phyloP scores from a whole-genome alignment of 768 basidiomycete species.

The Suillus americanus region DNA sequence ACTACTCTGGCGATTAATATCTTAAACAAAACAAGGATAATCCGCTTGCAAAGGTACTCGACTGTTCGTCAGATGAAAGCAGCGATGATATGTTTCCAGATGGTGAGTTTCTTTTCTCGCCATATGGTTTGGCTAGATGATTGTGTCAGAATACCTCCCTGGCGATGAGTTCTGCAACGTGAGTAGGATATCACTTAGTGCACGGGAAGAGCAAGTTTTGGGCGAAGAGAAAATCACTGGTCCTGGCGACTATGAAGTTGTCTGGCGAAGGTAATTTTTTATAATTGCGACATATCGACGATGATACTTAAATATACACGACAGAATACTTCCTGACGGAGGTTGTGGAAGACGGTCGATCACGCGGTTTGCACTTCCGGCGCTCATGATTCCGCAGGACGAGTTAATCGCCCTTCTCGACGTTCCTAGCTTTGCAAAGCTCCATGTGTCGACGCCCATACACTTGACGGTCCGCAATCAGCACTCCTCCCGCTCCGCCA shows the following conservation, averaged over 20 bases:
- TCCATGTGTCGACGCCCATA: conserved; percentile 63
- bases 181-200: conserved; percentile 50
- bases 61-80: conserved; percentile 50
- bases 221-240: conserved; percentile 38
- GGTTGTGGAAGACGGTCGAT: conserved; percentile 44
- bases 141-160: conserved; percentile 51
- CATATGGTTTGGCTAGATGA: neutral
- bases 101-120: conserved; percentile 31
- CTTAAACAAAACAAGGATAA: conserved; percentile 36
- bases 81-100: conserved; percentile 45
- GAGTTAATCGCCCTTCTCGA: conserved; percentile 64
- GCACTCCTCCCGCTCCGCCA: conserved; percentile 62
- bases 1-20: neutral
- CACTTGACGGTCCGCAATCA: conserved; percentile 64
- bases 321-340: conserved; percentile 48
- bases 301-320: neutral
- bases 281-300: neutral
- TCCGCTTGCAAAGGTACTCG: conserved; percentile 45
- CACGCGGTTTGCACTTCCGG: conserved; percentile 59
- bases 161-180: conserved; percentile 65
- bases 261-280: conserved; percentile 59
- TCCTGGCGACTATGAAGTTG: conserved; percentile 59
- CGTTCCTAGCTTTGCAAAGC: conserved; percentile 57
- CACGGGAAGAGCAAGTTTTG: conserved; percentile 37
- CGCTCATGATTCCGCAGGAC: conserved; percentile 58